Base-by-base conservation (phyloP, 1,139 yeast species). In the Suhomyces yuchorum region DNA sequence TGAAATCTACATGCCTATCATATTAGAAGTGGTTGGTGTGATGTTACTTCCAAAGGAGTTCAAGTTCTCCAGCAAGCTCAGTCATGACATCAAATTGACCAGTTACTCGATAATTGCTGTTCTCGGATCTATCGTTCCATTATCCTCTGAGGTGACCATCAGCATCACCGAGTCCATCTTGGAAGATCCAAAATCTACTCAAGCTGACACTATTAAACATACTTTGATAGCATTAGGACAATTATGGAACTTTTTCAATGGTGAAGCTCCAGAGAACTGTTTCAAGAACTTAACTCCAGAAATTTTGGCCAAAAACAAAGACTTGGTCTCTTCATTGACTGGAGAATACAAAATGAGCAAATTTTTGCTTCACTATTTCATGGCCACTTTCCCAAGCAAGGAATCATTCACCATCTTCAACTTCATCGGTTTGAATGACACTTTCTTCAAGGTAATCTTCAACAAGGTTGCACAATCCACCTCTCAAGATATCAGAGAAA, bases 101-200 rank as follows among this genome's bases (percentile, higher is more conserved):
- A 90, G 93, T 3, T 93, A 87, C 63, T 87, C 96, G 47, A 73
- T 91, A 12, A 64, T 92, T 32, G 81, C 95, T 0, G 97, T 93
- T 2, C 72, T 92, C 45, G 80, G 87, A 3, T 78, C 95, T 2
- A 84, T 93, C 43, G 77, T 85, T 40, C 86, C 90, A 8, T 74
- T 93, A 47, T 77, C 85, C 8, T 69, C 75, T 44, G 83, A 80
- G 8, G 79, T 92, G 24, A 73, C 85, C 23, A 68, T 77, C 37
- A 90, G 96, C 2, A 81, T 95, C 8, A 80, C 89, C 20, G 83
- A 81, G 50, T 81, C 95, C 1, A 81, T 93, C 22, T 69, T 84
- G 37, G 60, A 76, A 44, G 61, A 63, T 51, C 55, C 61, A 22
- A 45, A 43, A 19, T 57, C 71, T n/a, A 56, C 63, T 14, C 54